Evolutionary conservation across 2,329 filamentous ascomycete genomes (phyloP).

Genomic region (Calonectria pauciramosa): DNA sequence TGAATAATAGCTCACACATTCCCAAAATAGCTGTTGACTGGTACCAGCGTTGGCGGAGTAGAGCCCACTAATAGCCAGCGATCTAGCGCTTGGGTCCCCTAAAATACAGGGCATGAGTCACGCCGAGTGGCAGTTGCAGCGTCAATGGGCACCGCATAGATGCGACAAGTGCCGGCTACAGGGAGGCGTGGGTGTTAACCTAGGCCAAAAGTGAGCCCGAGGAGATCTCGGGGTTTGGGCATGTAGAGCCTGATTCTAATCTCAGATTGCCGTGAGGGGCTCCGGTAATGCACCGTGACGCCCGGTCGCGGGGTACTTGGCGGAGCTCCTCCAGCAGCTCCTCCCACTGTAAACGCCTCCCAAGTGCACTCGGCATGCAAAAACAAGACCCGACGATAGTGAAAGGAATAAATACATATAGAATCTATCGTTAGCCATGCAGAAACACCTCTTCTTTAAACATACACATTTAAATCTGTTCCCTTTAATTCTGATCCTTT

Average conservation of each 20-base stretch:
- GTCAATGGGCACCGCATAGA: too few relatives aligned
- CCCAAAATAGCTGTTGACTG: not conserved
- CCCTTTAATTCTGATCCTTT: not conserved
- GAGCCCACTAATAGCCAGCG: not conserved
- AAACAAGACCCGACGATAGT: not conserved
- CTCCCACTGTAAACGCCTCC: not conserved
- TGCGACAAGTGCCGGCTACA: not conserved
- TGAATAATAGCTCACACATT: not conserved
- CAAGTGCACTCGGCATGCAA: not conserved
- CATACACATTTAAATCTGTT: not conserved
- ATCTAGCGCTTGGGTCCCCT: not conserved
- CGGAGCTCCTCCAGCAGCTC: constrained; percentile 11
- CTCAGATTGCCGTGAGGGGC: not conserved
- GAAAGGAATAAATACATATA: not conserved
- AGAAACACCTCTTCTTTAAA: not conserved
- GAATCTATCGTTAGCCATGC: not conserved
- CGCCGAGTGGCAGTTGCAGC: too few relatives aligned
- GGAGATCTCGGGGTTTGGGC: not conserved
- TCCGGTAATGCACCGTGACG: not conserved
- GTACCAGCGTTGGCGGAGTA: not conserved
- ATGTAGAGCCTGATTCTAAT: not conserved
- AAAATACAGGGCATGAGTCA: not conserved
- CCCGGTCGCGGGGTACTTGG: not conserved
- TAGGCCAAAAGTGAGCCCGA: not conserved
- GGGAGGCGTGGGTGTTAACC: not conserved